Conservation (phyloP, 306 rosid genomes). For the Cicer bijugum region DNA sequence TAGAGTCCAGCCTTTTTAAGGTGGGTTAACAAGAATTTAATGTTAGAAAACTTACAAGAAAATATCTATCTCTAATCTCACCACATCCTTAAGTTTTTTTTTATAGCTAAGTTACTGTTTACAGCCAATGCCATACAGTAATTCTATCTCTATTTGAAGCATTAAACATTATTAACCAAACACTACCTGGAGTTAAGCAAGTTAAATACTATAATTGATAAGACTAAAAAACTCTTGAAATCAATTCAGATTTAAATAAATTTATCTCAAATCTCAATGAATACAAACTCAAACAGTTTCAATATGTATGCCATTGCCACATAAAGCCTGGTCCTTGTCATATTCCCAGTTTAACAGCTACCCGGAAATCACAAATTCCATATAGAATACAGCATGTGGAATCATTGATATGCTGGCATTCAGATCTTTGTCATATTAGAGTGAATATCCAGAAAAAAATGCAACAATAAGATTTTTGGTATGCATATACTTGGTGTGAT, state of each 20-base stretch:
- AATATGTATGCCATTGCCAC: neutral
- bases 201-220: neutral
- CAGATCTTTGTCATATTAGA: neutral
- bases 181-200: neutral
- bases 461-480: neutral
- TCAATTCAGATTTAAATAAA: neutral
- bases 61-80: neutral
- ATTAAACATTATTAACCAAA: neutral
- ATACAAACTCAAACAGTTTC: neutral
- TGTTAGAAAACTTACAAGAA: neutral
- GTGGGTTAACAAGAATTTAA: neutral
- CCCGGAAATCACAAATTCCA: neutral
- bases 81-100: neutral
- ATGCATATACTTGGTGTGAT: neutral
- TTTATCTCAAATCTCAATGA: no score
- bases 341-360: conserved; percentile 13
- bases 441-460: conserved; percentile 17
- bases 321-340: conserved; percentile 1
- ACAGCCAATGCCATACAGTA: neutral
- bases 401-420: neutral
- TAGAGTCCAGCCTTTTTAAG: neutral
- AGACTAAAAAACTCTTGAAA: neutral
- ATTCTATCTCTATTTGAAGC: neutral
- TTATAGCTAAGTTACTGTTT: neutral
- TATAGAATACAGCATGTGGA: conserved; percentile 23